phyloP scores from a whole-genome alignment of 169 alveolate genomes.

The Plasmodium cynomolgi region DNA sequence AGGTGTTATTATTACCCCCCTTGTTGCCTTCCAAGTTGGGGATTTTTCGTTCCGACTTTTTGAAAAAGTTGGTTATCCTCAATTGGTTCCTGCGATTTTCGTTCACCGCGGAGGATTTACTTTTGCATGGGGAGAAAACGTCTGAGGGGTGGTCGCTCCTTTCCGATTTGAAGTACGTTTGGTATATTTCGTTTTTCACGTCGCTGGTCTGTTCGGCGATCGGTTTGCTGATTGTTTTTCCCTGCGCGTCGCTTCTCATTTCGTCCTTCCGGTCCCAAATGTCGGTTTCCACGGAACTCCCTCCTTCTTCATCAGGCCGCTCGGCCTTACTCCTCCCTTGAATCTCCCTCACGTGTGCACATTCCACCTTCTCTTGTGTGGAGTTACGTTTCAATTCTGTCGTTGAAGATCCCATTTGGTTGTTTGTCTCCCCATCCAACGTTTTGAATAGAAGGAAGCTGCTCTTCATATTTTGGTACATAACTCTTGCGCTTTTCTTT shows the following conservation, averaged over 20 bases:
- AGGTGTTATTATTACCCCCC: neutral
- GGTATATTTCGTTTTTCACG: neutral
- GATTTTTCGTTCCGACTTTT: constrained; percentile 6
- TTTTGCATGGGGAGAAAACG: neutral
- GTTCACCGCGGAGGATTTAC: neutral
- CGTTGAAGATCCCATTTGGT: neutral
- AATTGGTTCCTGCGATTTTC: constrained; percentile 22
- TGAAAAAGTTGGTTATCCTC: constrained; percentile 42
- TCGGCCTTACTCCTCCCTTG: neutral
- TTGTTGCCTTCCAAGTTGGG: neutral
- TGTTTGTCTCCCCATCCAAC: neutral
- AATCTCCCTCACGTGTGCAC: neutral
- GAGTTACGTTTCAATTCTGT: neutral
- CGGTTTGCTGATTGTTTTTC: neutral
- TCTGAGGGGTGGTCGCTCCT: neutral
- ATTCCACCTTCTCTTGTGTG: neutral
- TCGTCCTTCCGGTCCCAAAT: neutral
- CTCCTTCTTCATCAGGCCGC: neutral
- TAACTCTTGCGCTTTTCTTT: constrained; percentile 45
- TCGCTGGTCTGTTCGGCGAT: neutral
- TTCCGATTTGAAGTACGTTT: neutral
- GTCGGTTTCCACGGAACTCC: neutral
- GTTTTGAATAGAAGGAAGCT: constrained; percentile 22
- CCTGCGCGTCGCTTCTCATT: neutral
- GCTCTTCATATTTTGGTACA: constrained; percentile 61